Base-by-base conservation (phyloP, 2,329 filamentous ascomycete genomes). In the Paraconiothyrium brasiliense region DNA sequence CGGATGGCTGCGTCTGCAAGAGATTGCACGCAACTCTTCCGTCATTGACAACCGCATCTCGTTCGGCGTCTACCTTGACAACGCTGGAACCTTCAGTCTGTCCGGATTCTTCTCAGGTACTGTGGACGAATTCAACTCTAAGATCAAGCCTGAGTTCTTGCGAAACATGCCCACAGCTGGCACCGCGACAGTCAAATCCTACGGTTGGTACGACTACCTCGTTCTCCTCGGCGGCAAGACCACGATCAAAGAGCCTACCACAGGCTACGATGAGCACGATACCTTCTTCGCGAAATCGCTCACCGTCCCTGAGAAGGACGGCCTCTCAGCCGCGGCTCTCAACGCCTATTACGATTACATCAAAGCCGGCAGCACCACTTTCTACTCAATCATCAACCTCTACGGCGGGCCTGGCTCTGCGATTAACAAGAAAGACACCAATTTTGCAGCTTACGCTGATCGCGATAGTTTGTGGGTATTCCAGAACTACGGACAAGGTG, bases 61-160 rank as follows among this genome's bases (percentile, higher is more conserved):
- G 0, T 78, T 81, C 46, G 80, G 80, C 10, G 73, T 81, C 50
- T 80, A 82, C 64, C 70, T 81, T 34, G 79, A 83, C 55, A 72
- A 71, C 46, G 67, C 63, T 32, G 67, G 63, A 39, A 64, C 68
- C 6, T 80, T 78, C 69, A 72, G 61, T 35, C 62, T 82, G 32
- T 71, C 71, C 47, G 81, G 81, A n/a, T 77, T 76, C 57, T 83
- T 80, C 67, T 78, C 81, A 52, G 80, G 78, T 43, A 62, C 69
- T 39, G 64, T 73, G 2, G 61, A 65, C 7, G 74, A 76, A 16
- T 81, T 82, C 72, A 78, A 77, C 54, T 59, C 65, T 16, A 77
- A 71, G 35, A 75, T 82, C 27, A 71, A 72, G 35, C 74, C 79
- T 1, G 79, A 79, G 57, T 70, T 83, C 11, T 67, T 82, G 3